Base-by-base conservation (phyloP, 495 filamentous ascomycete species). In the Penicillium steckii region DNA sequence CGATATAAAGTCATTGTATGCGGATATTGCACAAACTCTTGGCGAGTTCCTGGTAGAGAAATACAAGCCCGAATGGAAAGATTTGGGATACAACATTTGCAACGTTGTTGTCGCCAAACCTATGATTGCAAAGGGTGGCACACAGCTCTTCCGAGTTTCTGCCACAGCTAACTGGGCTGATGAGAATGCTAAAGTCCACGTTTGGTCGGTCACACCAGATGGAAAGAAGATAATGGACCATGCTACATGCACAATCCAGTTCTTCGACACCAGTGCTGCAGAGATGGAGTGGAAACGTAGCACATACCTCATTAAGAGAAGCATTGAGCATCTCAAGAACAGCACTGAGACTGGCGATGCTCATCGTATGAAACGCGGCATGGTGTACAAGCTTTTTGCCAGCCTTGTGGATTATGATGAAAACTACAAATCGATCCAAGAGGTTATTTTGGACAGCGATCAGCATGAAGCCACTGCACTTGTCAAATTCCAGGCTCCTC, bases 341-440 rank as follows among this genome's bases (percentile, higher is more conserved):
- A 79, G 72, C 13, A 80, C 79, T 38, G 56, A 80, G 70, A 56
- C 71, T 61, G 49, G 72, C 4, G 67, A 78, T 8, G 82, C 83
- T 8, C 83, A 83, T 44, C 80, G 64, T n/a, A 65, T 89, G 59
- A 81, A 82, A 47, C 79, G 83, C 3, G 81, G 83, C n/a, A 80
- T 91, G 70, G 84, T 85, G 1, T 94, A 94, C 71, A 88, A 88
- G 61, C 72, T 91, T 10, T 87, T 93, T 56, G 65, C 73, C n/a
- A 73, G 84, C 35, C 70, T 91, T 3, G 88, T 89, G 22, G 81
- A 90, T 35, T 91, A 88, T 57, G 78, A 82, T 35, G 67, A 67
- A 1, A 77, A 81, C 23, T 94, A 88, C 69, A 75, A 80, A 52
- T 87, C 85, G 21, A 86, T 92, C 40, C 80, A 87, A 48, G 86